Percentiles rank a stretch among this genome's conserved stretches.
Conservation (phyloP, 768 basidiomycete genomes). For the Lactifluus volemus region DNA sequence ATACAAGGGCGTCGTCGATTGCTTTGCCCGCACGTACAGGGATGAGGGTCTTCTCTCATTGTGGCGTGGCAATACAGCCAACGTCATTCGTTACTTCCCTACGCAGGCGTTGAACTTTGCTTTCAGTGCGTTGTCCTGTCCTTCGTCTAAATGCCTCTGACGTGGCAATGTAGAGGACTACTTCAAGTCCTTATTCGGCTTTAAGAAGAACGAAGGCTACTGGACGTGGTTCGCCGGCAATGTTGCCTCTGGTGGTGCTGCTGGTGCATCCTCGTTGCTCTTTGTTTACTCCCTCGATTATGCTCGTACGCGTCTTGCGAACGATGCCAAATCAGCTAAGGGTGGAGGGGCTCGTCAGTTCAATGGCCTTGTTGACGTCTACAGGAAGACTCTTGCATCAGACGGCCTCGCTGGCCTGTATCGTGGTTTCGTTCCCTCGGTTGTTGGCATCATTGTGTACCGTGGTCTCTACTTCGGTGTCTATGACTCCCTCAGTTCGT, state of each 20-base stretch:
- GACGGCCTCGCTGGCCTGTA: slow-evolving; percentile 99
- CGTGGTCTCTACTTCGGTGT: slow-evolving; percentile 99
- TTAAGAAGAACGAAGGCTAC: slow-evolving; percentile 97
- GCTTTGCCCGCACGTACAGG: slow-evolving; percentile 83
- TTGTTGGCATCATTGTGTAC: slow-evolving; percentile 99
- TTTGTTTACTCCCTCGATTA: slow-evolving; percentile 99
- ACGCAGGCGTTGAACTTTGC: slow-evolving; percentile 99
- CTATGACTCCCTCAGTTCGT: slow-evolving; percentile 87
- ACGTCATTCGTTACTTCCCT: slow-evolving; percentile 99
- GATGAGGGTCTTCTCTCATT: slow-evolving; percentile 94
- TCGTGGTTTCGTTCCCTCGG: slow-evolving; percentile 98
- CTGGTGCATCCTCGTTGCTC: slow-evolving; percentile 96
- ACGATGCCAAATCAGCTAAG: slow-evolving; percentile 95
- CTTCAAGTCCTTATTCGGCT: slow-evolving; percentile 98
- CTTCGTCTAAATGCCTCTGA: slow-evolving; percentile 9
- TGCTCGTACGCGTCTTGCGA: slow-evolving; percentile 98
- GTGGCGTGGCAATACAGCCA: slow-evolving; percentile 99
- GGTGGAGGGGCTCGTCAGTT: slow-evolving; percentile 91
- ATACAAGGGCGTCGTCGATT: slow-evolving; percentile 95
- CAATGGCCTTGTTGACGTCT: slow-evolving; percentile 97
- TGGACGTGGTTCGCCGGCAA: slow-evolving; percentile 99
- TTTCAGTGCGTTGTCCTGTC: slow-evolving; percentile 69
- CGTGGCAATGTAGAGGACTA: slow-evolving; percentile 66
- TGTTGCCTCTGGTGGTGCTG: slow-evolving; percentile 96
- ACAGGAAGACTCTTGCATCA: slow-evolving; percentile 93